Conservation (phyloP, 768 basidiomycete genomes). For the Nidularia sp. region DNA sequence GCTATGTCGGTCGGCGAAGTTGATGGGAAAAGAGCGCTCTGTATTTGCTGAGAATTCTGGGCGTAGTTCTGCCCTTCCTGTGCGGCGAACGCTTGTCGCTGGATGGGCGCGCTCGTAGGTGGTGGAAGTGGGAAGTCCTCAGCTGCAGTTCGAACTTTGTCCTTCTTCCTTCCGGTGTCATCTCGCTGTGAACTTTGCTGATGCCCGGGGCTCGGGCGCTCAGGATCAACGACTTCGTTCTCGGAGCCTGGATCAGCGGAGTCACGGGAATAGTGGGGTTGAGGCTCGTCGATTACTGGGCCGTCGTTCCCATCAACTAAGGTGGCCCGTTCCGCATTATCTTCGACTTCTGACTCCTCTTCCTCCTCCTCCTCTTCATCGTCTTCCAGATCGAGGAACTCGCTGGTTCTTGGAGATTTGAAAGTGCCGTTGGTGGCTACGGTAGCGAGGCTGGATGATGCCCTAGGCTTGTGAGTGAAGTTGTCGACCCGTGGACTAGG, state of each 20-base stretch:
- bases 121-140: conserved; percentile 55
- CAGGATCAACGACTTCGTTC: neutral
- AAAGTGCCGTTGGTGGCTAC: conserved; percentile 5
- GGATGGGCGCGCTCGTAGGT: conserved; percentile 21
- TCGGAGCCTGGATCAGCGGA: neutral
- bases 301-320: conserved; percentile 27
- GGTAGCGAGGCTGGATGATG: conserved; percentile 14
- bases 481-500: conserved; percentile 45
- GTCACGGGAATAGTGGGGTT: neutral
- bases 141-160: conserved; percentile 34
- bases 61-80: conserved; percentile 12
- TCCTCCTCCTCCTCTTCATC: conserved; percentile 40
- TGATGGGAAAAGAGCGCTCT: conserved; percentile 1
- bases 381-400: conserved; percentile 68
- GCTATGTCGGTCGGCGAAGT: conserved; percentile 5
- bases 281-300: neutral
- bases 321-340: conserved; percentile 8
- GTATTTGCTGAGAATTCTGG: neutral
- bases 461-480: conserved; percentile 25
- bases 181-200: neutral
- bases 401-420: conserved; percentile 26
- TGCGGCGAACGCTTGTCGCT: conserved; percentile 15
- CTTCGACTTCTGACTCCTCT: conserved; percentile 36
- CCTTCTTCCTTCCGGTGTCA: conserved; percentile 14
- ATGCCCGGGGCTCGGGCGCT: neutral